Base-by-base conservation (phyloP, 1,284 basidiomycete species). In the Apiotrichum brassicae region DNA sequence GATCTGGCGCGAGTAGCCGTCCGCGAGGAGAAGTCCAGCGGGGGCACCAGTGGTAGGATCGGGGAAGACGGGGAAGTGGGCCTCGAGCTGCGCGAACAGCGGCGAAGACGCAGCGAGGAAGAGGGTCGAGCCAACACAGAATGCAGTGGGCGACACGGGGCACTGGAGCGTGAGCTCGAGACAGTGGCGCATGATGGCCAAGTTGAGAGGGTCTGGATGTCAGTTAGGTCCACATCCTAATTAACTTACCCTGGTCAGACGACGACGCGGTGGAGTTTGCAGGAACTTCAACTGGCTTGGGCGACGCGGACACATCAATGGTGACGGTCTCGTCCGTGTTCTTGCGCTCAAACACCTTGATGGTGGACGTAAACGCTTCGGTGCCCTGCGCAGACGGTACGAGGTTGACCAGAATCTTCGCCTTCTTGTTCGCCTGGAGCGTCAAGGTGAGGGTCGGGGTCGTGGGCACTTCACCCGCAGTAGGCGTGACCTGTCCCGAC, bases 81-180 rank as follows among this genome's bases (percentile, higher is more conserved):
- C 41, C 23, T 47, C 25, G 16, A 62, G 79, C 60, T 47, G 12
- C 4, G 46, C 25, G 40, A 57, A 66, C 34, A 41, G 79, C 71
- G 49, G 66, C 22, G 53, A 68, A 55, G 57, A 72, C 6, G 76
- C 53, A 67, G 51, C 78, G 67, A 75, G 60, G 30, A 85, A 83
- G 41, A 97, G 75, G 30, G 91, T 80, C 61, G 88, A 94, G 30
- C 95, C 94, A 19, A 99, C 95, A 65, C 88, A 95, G 71, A 97
- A 99, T 0, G 93, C 94, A 0, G 85, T 85, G 3, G 82, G 81
- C 7, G 69, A 69, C 2, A 71, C 64, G 22, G 61, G 59, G 40
- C 72, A 73, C 28, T 64, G 52, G 16, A 64, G 55, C 13, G 73
- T 70, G 28, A 73, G 61, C 9, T 67, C 49, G 13, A 75, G 65